Evolutionary conservation across 2,329 filamentous ascomycete genomes (phyloP).

Genomic region (Pyricularia sp.): DNA sequence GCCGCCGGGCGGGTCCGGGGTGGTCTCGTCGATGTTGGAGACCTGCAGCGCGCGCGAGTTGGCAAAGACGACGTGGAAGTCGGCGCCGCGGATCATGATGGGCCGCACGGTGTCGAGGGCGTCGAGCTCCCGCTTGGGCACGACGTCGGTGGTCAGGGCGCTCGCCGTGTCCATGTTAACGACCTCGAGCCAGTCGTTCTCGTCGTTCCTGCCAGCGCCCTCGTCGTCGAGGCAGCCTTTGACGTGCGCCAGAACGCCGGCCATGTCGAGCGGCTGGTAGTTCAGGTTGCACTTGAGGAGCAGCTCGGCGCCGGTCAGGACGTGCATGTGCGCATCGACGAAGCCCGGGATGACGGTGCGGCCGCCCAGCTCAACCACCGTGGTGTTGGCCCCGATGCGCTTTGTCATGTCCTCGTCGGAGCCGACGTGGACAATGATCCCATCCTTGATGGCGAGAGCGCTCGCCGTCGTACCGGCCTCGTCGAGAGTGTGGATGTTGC

Average conservation of each 20-base stretch:
- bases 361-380: neutral
- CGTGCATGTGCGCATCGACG: slow-evolving; percentile 1
- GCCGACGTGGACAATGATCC: neutral
- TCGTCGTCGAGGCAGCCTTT: neutral
- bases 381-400: neutral
- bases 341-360: neutral
- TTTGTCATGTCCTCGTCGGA: neutral
- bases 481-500: neutral
- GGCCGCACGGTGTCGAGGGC: neutral
- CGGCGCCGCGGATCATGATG: neutral
- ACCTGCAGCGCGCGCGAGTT: slow-evolving; percentile 1
- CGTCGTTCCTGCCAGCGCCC: neutral
- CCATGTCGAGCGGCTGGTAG: slow-evolving; percentile 2
- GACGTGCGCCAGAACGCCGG: neutral
- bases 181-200: neutral
- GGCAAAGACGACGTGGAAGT: neutral
- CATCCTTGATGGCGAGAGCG: neutral
- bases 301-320: neutral
- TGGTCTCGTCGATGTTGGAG: neutral
- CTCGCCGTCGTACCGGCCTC: neutral
- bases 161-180: neutral
- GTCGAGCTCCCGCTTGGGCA: neutral
- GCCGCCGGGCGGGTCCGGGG: neutral
- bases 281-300: slow-evolving; percentile 3
- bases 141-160: neutral